Evolutionary conservation across 2,329 filamentous ascomycete genomes (phyloP), one percentile per base, ranked within the genome.

Genomic region (Pseudodiploospora longispora): DNA sequence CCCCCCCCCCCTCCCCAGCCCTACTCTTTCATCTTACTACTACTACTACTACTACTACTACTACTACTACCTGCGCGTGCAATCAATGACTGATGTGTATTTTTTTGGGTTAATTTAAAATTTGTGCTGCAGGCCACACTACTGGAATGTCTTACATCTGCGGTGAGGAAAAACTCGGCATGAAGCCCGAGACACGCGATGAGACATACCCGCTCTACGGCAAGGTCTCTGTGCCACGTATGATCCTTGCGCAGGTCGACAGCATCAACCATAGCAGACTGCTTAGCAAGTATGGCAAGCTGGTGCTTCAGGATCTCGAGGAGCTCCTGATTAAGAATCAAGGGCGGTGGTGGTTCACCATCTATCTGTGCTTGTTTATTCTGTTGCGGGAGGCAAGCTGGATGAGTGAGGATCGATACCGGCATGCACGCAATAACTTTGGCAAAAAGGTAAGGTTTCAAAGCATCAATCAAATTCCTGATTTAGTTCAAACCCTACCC

Each of bases 161-260:
- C 10, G 69, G 68, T 28, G 32, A 59, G 1, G 66, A 72, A 8
- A 62, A 48, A 6, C 56, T 74, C 1, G 68, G 60, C 10, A 69
- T 71, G 63, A 33, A 47, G 4, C 60, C 63, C 0, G 59, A 66
- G 10, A 43, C 41, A 6, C 46, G 50, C 10, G 61, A 70, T 36
- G 46, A 55, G 3, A 60, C 61, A 6, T 69, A 69, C 40, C 67
- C 68, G 0, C 59, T 67, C 27, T 55, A 57, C 19, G 58, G 58
- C 5, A 62, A 58, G n/a, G 56, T 72, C 4, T 65, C 63, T 0
- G 52, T 68, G 1, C 69, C 70, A 2, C 61, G 67, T 2, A 70
- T 71, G 64, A 58, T 72, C 27, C 59, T 70, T 1, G 69, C 68
- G 2, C 70, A 73, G 42, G 64, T 70, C 40, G 68, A 73, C 50